Base-by-base conservation (phyloP, 148 eudicot genomes). In the Talinum fruticosum region DNA sequence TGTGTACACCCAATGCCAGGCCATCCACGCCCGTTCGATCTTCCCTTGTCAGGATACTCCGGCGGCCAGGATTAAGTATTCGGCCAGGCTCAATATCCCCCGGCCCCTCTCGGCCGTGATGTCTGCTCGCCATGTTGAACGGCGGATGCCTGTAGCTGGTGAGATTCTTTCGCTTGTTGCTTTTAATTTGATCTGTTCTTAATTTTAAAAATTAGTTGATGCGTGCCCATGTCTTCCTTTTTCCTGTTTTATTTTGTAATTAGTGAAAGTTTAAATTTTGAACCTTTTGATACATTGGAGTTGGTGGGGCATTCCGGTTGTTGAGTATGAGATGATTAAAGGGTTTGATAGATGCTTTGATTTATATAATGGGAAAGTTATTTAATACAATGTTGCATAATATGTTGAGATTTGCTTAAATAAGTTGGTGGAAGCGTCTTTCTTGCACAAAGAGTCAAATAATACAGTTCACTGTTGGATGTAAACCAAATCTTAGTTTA, bases 1-100 rank as follows among this genome's bases (percentile, higher is more conserved):
- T 77, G 96, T 93, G 13, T 96, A 93, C 69, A 93, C 99, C 2
- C 99, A 96, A 72, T 96, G 99, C 66, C 99, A 96, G 83, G 75
- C 99, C 1, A 93, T 96, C 47, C 99, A 96, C 66, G 97, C 97
- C 2, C 77, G 99, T 44, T 87, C 97, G 1, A 78, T 96, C 24
- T 96, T 96, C 66, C 99, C 99, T 0, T 92, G 97, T 71, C 99
- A 95, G 80, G 99, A 95, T 75, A 95, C 99, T 2, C 99, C 99
- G 4, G 94, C 97, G 2, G 94, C 93, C 1, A 82, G 99, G 80
- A 67, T 95, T 33, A 26, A 78, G 35, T 95, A 85, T 30, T 66
- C 88, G 2, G 96, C 99, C 1, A 76, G 81, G 47, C 37, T 95
- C 45, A 95, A 95, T 71, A 26, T 95, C n/a, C 99, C 99, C 3